Evolutionary conservation across 768 basidiomycete genomes (phyloP), one percentile per base, ranked within the genome.

Genomic region (Termitomyces bulborhizus): DNA sequence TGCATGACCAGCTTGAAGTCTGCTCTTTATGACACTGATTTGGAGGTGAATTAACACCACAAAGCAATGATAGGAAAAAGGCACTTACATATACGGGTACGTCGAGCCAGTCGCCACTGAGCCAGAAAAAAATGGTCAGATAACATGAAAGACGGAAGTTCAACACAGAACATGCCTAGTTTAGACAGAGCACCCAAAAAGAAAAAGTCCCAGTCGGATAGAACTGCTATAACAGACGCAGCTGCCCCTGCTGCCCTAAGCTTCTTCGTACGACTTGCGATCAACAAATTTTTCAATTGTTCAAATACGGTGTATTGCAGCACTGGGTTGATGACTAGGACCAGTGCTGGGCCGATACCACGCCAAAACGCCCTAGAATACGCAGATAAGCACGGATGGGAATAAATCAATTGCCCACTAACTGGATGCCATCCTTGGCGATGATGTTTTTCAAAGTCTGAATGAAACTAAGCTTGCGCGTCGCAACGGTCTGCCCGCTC

Each of bases 251-350:
- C 69, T 34, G 74, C 77, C 49, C 78, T 75, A 61, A 84, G 67
- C 61, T 72, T 80, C 47, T 66, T 74, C 29, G 81, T 83, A 36
- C 88, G 81, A 31, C 78, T 78, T 57, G 79, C 77, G 53, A 93
- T 72, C 55, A 98, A 65, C 37, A 82, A 62, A 63, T 95, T 97
- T 77, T 96, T 97, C 63, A 98, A 75, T 66, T 97, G 93, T 70
- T 99, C 96, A 60, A 98, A 98, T 0, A 86, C 83, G 18, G 96
- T 98, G 69, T 97, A 95, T 74, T 94, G 85, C 32, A 98, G 78
- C 32, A 99, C 89, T 15, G 96, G 96, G 70, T 99, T 99, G 59
- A 92, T 82, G 61, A 98, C 96, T 44, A 98, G 78, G 29, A 93
- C 78, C 47, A 99, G 75, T n/a, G 94, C 94, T 3, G 96, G 94